phyloP scores from a whole-genome alignment of 192 early-diverging fungal genomes.

The Mortierella alpina region DNA sequence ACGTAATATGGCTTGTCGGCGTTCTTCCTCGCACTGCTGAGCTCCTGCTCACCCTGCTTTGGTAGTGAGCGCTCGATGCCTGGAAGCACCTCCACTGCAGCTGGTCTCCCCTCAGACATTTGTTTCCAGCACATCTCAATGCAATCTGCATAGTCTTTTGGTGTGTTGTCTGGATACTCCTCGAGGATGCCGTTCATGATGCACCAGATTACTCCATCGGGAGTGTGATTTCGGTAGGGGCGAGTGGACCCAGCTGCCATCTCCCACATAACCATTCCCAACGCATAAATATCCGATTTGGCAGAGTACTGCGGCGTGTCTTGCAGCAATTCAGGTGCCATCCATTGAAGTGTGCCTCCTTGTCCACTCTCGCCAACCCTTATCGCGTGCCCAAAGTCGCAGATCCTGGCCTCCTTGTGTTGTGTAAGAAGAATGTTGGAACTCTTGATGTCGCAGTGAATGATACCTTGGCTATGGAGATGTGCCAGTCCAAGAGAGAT shows the following conservation, averaged over 20 bases:
- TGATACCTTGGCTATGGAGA: background rate
- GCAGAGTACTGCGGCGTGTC: background rate
- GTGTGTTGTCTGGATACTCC: background rate
- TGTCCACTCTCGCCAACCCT: background rate
- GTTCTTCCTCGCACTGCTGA: background rate
- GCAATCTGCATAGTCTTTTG: background rate
- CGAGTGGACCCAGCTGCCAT: background rate
- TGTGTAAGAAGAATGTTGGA: conserved; percentile 5
- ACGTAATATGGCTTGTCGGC: background rate
- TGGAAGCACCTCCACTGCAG: background rate
- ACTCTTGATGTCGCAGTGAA: conserved; percentile 12
- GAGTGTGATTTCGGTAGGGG: background rate
- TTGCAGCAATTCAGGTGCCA: background rate
- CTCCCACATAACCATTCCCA: conserved; percentile 9
- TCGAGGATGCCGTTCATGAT: background rate
- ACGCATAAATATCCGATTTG: conserved; percentile 2
- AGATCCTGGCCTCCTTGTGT: background rate
- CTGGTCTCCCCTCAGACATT: background rate
- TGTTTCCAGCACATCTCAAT: background rate
- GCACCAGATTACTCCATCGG: background rate
- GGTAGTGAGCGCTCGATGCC: background rate
- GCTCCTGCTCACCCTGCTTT: background rate
- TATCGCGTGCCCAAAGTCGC: conserved; percentile 1
- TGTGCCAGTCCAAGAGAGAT: background rate
- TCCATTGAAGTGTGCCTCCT: background rate